A percentile compares a stretch with the other conserved stretches of the same genome.
phyloP scores from a whole-genome alignment of 2,329 filamentous ascomycete species.

The Colletotrichum gloeosporioides region DNA sequence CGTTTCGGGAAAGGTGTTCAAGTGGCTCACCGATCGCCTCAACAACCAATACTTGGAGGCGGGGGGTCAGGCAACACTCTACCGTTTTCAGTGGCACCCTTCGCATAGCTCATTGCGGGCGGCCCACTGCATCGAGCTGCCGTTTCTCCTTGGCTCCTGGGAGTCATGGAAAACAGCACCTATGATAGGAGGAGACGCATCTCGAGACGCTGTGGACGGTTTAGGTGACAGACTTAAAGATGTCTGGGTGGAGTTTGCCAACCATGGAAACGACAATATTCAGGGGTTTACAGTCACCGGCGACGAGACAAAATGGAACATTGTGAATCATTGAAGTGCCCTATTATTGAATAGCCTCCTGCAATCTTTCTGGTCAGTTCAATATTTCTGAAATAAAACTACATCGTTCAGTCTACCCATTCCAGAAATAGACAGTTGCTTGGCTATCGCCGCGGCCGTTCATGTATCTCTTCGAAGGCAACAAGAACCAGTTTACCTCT shows the following conservation, averaged over 20 bases:
- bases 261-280: not conserved
- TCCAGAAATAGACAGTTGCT: not conserved
- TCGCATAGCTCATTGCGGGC: constrained; percentile 11
- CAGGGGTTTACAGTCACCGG: not conserved
- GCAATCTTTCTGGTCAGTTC: not conserved
- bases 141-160: constrained; percentile 21
- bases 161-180: constrained; percentile 24
- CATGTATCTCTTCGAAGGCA: not conserved
- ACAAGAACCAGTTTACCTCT: not conserved
- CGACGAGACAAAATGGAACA: not conserved
- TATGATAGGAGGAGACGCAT: constrained; percentile 14
- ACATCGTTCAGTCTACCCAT: not conserved
- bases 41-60: not conserved
- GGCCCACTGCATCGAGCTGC: constrained; percentile 23
- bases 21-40: not conserved
- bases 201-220: not conserved
- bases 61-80: not conserved
- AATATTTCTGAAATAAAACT: not conserved
- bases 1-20: not conserved
- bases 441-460: not conserved
- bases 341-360: not conserved
- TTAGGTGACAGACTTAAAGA: constrained; percentile 14
- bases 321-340: not conserved
- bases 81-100: constrained; percentile 3
- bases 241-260: constrained; percentile 23